These are phyloP conservation scores for Penicillium aurantiogriseum DNA, from an alignment of 2,329 filamentous ascomycete species.

Conservation along the genomic window DNA sequence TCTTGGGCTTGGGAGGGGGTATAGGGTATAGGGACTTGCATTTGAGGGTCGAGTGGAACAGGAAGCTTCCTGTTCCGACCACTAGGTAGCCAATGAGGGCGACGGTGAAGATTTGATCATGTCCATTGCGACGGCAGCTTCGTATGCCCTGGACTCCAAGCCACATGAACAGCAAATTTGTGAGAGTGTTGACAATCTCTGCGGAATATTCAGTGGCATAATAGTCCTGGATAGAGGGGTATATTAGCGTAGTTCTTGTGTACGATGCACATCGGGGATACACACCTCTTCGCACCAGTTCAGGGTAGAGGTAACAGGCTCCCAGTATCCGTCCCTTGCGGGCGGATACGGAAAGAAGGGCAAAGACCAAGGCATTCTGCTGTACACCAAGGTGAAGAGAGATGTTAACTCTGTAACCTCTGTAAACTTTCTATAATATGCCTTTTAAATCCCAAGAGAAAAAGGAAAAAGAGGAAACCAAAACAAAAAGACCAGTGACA, in stretches of 20 bases:
- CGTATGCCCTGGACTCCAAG: constrained; percentile 72
- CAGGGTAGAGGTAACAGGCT: constrained; percentile 67
- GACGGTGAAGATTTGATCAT: constrained; percentile 73
- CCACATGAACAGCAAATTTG: constrained; percentile 78
- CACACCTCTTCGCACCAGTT: constrained; percentile 78
- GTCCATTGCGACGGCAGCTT: constrained; percentile 69
- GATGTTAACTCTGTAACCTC: background rate
- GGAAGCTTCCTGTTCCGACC: constrained; percentile 61
- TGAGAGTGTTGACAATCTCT: constrained; percentile 76
- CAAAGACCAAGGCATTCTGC: constrained; percentile 31
- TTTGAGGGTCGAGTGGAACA: constrained; percentile 64
- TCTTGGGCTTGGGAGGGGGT: background rate
- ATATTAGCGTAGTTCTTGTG: background rate
- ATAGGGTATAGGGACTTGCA: constrained; percentile 41
- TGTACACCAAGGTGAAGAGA: constrained; percentile 1
- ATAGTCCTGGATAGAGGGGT: constrained; percentile 58
- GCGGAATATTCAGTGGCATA: constrained; percentile 73
- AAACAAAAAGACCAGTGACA: background rate
- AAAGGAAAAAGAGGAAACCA: background rate
- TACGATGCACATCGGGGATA: background rate
- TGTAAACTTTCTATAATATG: background rate
- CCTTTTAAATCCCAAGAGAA: background rate
- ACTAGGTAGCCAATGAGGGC: constrained; percentile 62
- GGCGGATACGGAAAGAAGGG: constrained; percentile 46
- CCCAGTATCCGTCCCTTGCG: constrained; percentile 61